A percentile compares a stretch with the other conserved stretches of the same genome.
Evolutionary conservation across 306 rosid genomes (phyloP).

Genomic region (Medicago truncatula): MtrunA17r5.0-ANR NC_053045.1:46100501-46101000

Average conservation of each 20-base stretch:
- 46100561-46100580: constrained; percentile 58
- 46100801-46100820: not conserved
- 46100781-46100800: constrained; percentile 49
- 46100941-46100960: not conserved
- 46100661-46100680: constrained; percentile 68
- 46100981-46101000: not conserved
- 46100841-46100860: not conserved
- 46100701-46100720: constrained; percentile 59
- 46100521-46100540: constrained; percentile 65
- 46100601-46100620: constrained; percentile 76
- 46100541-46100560: constrained; percentile 56
- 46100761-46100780: constrained; percentile 59
- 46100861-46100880: not conserved
- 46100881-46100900: not conserved
- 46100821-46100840: not conserved
- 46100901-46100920: constrained; percentile 1
- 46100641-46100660: constrained; percentile 53
- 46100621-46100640: constrained; percentile 61
- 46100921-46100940: not conserved
- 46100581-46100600: constrained; percentile 45
- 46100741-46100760: constrained; percentile 58
- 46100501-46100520: constrained; percentile 58
- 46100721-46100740: constrained; percentile 65
- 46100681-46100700: constrained; percentile 51
- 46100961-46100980: not conserved